Conservation (phyloP, 2,329 filamentous ascomycete genomes). For the Annulohypoxylon truncatum region DNA sequence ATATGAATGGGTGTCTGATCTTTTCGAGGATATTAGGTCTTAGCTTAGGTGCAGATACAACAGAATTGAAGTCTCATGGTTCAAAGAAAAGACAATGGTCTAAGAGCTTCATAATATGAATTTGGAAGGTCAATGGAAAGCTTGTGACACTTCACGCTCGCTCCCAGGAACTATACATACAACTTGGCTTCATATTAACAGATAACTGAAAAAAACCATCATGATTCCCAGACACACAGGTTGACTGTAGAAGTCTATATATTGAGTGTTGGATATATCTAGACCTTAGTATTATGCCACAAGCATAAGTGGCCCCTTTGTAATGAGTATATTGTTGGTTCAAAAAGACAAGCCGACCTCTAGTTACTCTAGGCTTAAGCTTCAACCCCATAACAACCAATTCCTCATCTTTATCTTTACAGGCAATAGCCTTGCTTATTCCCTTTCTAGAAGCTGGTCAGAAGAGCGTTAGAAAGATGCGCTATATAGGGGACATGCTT, state of each 20-base stretch:
- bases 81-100: background rate
- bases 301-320: background rate
- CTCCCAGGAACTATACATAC: too few species aligned
- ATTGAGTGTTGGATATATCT: too few species aligned
- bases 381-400: background rate
- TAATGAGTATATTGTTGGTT: background rate
- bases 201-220: too few species aligned
- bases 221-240: too few species aligned
- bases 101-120: background rate
- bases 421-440: background rate
- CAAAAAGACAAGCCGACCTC: background rate
- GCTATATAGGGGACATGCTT: background rate
- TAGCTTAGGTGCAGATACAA: background rate
- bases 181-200: too few species aligned
- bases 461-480: background rate
- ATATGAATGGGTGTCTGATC: slow-evolving; percentile 6
- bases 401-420: background rate
- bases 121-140: background rate
- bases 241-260: too few species aligned
- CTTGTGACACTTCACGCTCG: background rate
- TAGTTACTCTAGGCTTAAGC: background rate
- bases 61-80: slow-evolving; percentile 20
- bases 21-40: slow-evolving; percentile 15
- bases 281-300: too few species aligned
- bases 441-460: background rate